Percentiles rank a stretch among this genome's conserved stretches.
These are phyloP conservation scores for Glomus cerebriforme DNA, from an alignment of 192 early-diverging fungal species.

Conservation along the genomic window DNA sequence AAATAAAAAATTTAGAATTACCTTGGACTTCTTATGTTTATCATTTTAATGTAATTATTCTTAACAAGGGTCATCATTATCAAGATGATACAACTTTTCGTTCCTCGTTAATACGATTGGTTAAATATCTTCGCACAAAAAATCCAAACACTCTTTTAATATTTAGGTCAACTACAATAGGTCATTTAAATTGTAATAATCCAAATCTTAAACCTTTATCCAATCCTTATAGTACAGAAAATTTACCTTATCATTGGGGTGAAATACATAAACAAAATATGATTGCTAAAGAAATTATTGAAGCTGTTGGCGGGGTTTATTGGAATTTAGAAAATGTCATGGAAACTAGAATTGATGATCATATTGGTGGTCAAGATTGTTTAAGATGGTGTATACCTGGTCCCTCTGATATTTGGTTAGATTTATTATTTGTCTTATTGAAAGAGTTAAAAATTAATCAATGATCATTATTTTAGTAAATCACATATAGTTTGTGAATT, in stretches of 20 bases:
- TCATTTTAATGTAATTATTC: constrained; percentile 46
- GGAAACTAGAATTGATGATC: constrained; percentile 50
- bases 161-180: constrained; percentile 51
- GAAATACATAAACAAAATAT: constrained; percentile 50
- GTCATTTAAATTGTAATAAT: constrained; percentile 51
- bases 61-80: constrained; percentile 46
- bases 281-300: constrained; percentile 52
- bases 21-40: constrained; percentile 42
- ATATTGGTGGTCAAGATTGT: constrained; percentile 60
- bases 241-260: constrained; percentile 42
- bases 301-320: constrained; percentile 54
- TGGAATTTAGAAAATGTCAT: constrained; percentile 50
- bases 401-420: constrained; percentile 53
- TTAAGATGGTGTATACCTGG: constrained; percentile 58
- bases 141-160: constrained; percentile 48
- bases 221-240: constrained; percentile 34
- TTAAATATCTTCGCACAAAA: constrained; percentile 41
- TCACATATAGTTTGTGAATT: neutral
- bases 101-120: constrained; percentile 34
- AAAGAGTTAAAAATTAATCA: constrained; percentile 1
- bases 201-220: constrained; percentile 37
- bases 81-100: constrained; percentile 45
- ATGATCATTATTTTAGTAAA: neutral
- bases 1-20: constrained; percentile 47
- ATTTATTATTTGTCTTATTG: constrained; percentile 42